Conservation (phyloP, 73 alveolate genomes). For the Paramecium sonneborni region DNA sequence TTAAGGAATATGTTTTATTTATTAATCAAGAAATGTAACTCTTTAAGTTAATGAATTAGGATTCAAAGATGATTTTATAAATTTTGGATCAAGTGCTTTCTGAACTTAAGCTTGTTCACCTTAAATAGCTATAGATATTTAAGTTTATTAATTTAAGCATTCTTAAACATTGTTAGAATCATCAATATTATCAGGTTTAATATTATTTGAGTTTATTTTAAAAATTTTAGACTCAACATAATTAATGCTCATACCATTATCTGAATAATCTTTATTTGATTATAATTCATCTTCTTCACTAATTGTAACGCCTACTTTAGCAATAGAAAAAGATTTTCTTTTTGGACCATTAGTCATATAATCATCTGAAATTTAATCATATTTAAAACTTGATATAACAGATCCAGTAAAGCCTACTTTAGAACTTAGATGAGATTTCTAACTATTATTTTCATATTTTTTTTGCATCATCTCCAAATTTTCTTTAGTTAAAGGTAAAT, state of each 20-base stretch:
- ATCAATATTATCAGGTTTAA: not conserved
- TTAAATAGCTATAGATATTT: not conserved
- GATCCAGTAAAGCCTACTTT: not conserved
- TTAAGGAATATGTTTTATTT: not conserved
- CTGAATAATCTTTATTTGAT: conserved; percentile 3
- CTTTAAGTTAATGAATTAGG: conserved; percentile 13
- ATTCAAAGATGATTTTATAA: not conserved
- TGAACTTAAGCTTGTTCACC: not conserved
- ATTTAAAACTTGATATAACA: conserved; percentile 34
- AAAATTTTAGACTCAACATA: not conserved
- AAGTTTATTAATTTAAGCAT: not conserved
- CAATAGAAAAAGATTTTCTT: conserved; percentile 29
- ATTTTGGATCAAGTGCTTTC: not conserved
- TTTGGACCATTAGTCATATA: not conserved
- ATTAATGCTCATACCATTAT: not conserved
- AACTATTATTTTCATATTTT: conserved; percentile 32
- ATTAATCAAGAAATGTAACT: conserved; percentile 20
- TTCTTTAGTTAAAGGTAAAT: conserved; percentile 33
- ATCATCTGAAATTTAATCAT: conserved; percentile 41
- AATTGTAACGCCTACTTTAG: not conserved
- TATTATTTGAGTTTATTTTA: not conserved
- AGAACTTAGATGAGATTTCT: not conserved
- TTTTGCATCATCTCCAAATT: conserved; percentile 53
- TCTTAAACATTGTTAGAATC: not conserved
- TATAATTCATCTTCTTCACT: conserved; percentile 43